Evolutionary conservation across 768 basidiomycete genomes (phyloP), one percentile per base, ranked within the genome.

Genomic region (Suillus cothurnatus): DNA sequence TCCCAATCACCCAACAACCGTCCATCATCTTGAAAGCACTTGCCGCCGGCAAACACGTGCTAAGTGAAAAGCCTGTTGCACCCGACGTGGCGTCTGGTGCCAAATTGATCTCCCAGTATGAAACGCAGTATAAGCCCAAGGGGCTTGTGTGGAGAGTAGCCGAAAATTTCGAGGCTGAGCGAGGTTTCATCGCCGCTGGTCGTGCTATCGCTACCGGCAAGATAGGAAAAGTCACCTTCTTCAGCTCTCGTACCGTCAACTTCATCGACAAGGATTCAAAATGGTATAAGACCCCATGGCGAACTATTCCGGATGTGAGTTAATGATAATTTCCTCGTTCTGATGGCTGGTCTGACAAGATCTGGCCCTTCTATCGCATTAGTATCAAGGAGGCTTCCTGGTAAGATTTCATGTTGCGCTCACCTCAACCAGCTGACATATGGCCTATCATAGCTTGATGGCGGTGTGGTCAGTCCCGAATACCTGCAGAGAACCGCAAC

Each of bases 31-130:
- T 85, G 64, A 85, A 84, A 71, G 84, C 86, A 0, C 78, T 90
- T 43, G 84, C 80, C 1, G 90, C 92, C 3, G 92, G 94, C 32
- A 97, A 96, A 78, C 92, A 95, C 72, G 93, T 96, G 58, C 73
- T 95, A 66, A 90, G 89, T 75, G 94, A 97, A 81, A 96, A 96
- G 72, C 95, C 95, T 7, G 83, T 95, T 17, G 92, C 88, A 4
- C 81, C 88, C 49, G 88, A 91, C 70, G 86, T 94, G 53, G 81
- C 82, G 34, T 77, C 79, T 3, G 94, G 90, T 0, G 76, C 86
- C 55, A 79, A 80, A 66, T 81, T 95, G 58, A 88, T 95, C 73
- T 79, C 83, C 41, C 81, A 79, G 45, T 95, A 93, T 75, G 85
- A 91, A 68, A 74, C 76, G 61, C 78, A 81, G 59, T 93, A 87